Percentiles rank a stretch among this genome's conserved stretches.
Evolutionary conservation across 192 early-diverging fungal species (phyloP).

Genomic region (Coemansia erecta): DNA sequence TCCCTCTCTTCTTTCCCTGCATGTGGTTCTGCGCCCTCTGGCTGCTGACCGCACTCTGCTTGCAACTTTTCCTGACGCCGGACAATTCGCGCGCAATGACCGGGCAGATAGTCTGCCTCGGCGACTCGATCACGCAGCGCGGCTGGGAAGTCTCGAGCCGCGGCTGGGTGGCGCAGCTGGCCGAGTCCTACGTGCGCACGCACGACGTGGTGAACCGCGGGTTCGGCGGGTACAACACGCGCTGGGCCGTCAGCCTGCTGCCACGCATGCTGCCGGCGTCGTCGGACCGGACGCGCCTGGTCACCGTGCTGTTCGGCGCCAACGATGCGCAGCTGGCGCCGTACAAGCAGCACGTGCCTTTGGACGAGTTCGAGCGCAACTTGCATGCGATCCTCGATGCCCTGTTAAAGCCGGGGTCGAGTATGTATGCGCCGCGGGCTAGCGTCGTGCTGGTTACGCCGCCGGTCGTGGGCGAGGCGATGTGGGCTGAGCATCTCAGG

Average conservation of each 20-base stretch:
- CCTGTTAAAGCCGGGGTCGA: slow-evolving; percentile 7
- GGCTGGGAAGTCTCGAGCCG: slow-evolving; percentile 32
- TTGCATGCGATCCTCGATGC: slow-evolving; percentile 7
- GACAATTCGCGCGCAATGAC: no score
- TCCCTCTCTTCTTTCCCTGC: not conserved
- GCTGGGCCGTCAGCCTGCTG: slow-evolving; percentile 12
- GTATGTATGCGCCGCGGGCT: slow-evolving; percentile 7
- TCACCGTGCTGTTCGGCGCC: slow-evolving; percentile 30
- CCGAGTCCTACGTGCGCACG: slow-evolving; percentile 21
- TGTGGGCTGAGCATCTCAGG: not conserved
- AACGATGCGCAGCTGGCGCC: slow-evolving; percentile 34
- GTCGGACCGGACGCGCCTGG: slow-evolving; percentile 7
- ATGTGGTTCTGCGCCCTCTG: no score
- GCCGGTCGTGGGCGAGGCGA: slow-evolving; percentile 22
- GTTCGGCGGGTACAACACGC: slow-evolving; percentile 36
- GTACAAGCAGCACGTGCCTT: slow-evolving; percentile 26
- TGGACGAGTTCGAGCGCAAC: slow-evolving; percentile 28
- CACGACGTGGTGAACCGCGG: slow-evolving; percentile 44
- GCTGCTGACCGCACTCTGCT: no score
- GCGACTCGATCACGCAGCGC: slow-evolving; percentile 47
- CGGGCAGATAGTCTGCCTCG: slow-evolving; percentile 21
- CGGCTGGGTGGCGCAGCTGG: slow-evolving; percentile 45
- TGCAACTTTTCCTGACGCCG: no score
- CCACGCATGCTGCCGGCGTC: slow-evolving; percentile 10
- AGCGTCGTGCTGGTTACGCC: slow-evolving; percentile 37